Base-by-base conservation (phyloP, 495 filamentous ascomycete species). In the Amphirosellinia nigrospora region DNA sequence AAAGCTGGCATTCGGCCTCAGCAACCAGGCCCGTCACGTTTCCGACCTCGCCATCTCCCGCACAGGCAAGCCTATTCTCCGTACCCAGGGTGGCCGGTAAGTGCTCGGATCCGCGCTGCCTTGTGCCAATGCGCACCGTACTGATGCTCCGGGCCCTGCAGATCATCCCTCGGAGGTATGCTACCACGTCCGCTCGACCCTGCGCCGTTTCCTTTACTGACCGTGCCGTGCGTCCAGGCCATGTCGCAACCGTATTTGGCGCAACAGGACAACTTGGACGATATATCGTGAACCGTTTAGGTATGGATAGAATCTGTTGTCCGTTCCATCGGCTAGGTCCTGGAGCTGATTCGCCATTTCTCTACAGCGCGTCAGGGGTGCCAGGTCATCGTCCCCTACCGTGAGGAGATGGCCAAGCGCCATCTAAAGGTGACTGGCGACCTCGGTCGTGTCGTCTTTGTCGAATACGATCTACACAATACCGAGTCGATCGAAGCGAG, bases 231-330 rank as follows among this genome's bases (percentile, higher is more conserved):
- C 38, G 4, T 45, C 55, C 43, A 93, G 94, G 93, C 64, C 93
- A 98, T 81, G 98, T 94, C 69, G 94, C 92, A 41, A 99, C 96
- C 50, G 94, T 99, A 76, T 99, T 99, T 81, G 96, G 96, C 81
- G 96, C 96, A 71, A 97, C 95, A 50, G 96, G 96, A 71, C 94
- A 96, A 80, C 86, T 99, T 46, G 96, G 96, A 75, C 91, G 96
- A 75, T 99, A 99, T 81, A 96, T 99, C 81, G 96, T 98, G 75
- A 96, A 97, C 82, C 88, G 91, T 75, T 89, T 99, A 76, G 96
- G 96, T 97, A 87, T 72, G 87, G 62, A 69, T 23, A 50, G 32
- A 43, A 34, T 50, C 39, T 28, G 7, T 46, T 28, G 39, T 26
- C 32, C 39, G 19, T 41, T 23, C 10, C 19, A 23, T 8, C 34